These are phyloP conservation scores for Microbotryum lychnidis-dioicae DNA, from an alignment of 1,284 basidiomycete species.

Conservation along the genomic window DNA sequence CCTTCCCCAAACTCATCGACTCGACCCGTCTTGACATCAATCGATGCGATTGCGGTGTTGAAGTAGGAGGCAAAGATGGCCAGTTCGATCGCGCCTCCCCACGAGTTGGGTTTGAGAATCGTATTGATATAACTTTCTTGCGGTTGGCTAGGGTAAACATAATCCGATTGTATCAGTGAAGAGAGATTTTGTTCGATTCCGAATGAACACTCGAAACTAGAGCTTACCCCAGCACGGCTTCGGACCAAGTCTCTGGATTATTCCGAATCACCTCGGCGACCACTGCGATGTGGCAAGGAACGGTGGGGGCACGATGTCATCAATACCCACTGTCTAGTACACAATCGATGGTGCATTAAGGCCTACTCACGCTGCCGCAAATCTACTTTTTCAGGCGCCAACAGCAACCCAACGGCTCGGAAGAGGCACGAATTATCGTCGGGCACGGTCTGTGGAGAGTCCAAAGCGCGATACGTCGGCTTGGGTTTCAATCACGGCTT, in stretches of 20 bases:
- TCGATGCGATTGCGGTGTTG: constrained; percentile 71
- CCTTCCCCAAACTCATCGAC: constrained; percentile 69
- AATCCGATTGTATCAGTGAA: neutral
- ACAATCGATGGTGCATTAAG: no score
- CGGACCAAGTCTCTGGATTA: constrained; percentile 63
- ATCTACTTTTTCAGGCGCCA: constrained; percentile 66
- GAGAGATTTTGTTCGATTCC: neutral
- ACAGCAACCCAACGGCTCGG: constrained; percentile 70
- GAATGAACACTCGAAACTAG: neutral
- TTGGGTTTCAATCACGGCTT: neutral
- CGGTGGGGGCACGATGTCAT: no score
- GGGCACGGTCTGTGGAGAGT: constrained; percentile 24
- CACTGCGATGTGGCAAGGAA: constrained; percentile 45
- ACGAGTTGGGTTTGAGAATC: constrained; percentile 67
- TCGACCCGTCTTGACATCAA: constrained; percentile 87
- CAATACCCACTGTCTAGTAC: no score
- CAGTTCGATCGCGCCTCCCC: constrained; percentile 77
- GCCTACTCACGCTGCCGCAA: no score
- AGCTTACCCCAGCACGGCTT: constrained; percentile 71
- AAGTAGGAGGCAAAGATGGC: constrained; percentile 72
- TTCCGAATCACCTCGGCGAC: constrained; percentile 68
- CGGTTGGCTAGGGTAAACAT: constrained; percentile 33
- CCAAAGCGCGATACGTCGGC: no score
- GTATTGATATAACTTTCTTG: constrained; percentile 67
- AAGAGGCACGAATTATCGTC: constrained; percentile 65